Evolutionary conservation across 176 grass and related monocot genomes (phyloP).

Genomic region (Dendrocalamus sinicus): DNA sequence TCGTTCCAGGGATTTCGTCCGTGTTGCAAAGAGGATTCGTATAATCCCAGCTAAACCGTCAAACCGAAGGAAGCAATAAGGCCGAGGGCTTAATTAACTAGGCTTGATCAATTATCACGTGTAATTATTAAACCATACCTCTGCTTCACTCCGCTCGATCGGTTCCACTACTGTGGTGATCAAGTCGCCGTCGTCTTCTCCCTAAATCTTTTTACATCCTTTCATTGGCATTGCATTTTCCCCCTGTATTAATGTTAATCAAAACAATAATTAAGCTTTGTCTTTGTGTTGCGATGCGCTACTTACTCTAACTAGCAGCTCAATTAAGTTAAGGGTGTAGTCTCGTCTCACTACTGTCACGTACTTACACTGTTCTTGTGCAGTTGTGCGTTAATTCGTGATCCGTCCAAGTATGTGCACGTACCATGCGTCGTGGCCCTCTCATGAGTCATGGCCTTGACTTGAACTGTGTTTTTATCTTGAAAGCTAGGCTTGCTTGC

Average conservation of each 20-base stretch:
- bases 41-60: conserved; percentile 58
- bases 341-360: not conserved
- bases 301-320: not conserved
- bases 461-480: not conserved
- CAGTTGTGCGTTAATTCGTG: not conserved
- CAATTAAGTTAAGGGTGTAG: not conserved
- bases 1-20: conserved; percentile 66
- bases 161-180: not conserved
- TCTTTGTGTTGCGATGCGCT: not conserved
- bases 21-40: conserved; percentile 69
- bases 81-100: not conserved
- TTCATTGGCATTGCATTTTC: not conserved
- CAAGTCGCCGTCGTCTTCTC: not conserved
- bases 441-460: not conserved
- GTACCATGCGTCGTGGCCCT: not conserved
- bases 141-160: not conserved
- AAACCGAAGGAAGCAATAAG: conserved; percentile 41
- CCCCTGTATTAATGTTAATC: not conserved
- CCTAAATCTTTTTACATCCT: not conserved
- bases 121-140: not conserved
- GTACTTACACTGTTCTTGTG: not conserved
- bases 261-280: not conserved
- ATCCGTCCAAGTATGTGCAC: not conserved
- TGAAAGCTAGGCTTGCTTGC: not conserved
- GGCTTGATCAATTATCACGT: not conserved